These are phyloP conservation scores for Yamadazyma atmosphaerica DNA, from an alignment of 1,139 yeast genomes.

Conservation along the genomic window DNA sequence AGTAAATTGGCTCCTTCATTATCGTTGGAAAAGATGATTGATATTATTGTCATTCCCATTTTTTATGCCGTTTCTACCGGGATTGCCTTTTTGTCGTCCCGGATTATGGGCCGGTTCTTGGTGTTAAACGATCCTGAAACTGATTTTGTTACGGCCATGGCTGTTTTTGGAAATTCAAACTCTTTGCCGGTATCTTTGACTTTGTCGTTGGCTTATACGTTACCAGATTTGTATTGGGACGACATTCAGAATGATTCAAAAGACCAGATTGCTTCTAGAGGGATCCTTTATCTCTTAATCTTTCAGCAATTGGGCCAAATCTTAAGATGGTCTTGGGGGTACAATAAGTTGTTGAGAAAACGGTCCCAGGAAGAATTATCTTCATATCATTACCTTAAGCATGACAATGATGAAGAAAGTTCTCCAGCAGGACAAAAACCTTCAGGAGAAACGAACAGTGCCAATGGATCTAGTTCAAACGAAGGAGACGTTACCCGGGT, in stretches of 20 bases:
- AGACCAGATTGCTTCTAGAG: conserved; percentile 78
- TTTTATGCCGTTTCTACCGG: conserved; percentile 65
- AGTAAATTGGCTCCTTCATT: conserved; percentile 76
- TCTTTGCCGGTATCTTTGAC: conserved; percentile 79
- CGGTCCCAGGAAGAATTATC: conserved; percentile 45
- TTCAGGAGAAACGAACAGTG: too few species aligned
- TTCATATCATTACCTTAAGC: conserved; percentile 19
- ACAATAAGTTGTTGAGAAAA: conserved; percentile 64
- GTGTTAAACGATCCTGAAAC: conserved; percentile 62
- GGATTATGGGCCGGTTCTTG: conserved; percentile 46
- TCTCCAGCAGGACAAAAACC: too few species aligned
- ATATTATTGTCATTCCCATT: conserved; percentile 72
- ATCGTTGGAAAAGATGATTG: conserved; percentile 64
- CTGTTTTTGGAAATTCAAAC: conserved; percentile 82
- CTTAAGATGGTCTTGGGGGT: conserved; percentile 92
- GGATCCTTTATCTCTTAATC: conserved; percentile 71
- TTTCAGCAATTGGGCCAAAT: conserved; percentile 87
- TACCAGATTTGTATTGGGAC: conserved; percentile 76
- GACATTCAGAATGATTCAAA: conserved; percentile 63
- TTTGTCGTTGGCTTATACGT: conserved; percentile 66
- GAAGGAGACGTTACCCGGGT: neutral
- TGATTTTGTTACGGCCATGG: conserved; percentile 86
- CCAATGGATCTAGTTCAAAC: neutral
- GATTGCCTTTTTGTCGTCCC: conserved; percentile 59
- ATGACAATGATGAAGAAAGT: conserved; percentile 13